Evolutionary conservation across 768 basidiomycete genomes (phyloP).

Genomic region (Sarcodon sp.): DNA sequence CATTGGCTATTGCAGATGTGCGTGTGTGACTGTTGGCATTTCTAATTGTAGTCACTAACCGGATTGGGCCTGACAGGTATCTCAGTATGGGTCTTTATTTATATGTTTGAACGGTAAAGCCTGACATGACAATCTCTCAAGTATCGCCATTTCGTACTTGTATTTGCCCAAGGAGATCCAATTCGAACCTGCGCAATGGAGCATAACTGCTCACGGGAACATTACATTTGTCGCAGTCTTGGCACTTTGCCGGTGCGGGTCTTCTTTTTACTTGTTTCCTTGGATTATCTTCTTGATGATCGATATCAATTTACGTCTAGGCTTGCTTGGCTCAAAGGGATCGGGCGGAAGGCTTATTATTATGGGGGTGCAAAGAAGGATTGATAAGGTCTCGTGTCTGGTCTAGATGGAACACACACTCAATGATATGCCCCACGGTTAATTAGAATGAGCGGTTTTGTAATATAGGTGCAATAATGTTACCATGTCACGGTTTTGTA

Average conservation of each 20-base stretch:
- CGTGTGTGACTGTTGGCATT: constrained; percentile 14
- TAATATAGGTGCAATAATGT: no score
- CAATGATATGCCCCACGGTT: no score
- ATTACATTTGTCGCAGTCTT: constrained; percentile 30
- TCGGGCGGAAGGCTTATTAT: constrained; percentile 22
- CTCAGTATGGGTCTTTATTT: no score
- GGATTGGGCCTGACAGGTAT: constrained; percentile 24
- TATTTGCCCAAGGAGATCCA: constrained; percentile 45
- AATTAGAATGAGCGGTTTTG: no score
- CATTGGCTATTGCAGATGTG: constrained; percentile 62
- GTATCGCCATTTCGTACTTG: constrained; percentile 43
- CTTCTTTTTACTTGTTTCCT: no score
- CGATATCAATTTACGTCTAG: constrained; percentile 7
- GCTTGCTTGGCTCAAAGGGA: constrained; percentile 24
- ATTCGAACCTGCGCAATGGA: constrained; percentile 44
- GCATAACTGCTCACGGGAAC: constrained; percentile 66
- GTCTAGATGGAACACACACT: no score
- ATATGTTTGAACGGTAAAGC: constrained; percentile 7
- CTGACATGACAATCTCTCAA: constrained; percentile 13
- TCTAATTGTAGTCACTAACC: background rate
- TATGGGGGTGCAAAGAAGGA: constrained; percentile 5
- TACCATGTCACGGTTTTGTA: no score
- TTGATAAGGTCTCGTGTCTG: no score
- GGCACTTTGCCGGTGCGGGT: no score
- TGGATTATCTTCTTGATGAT: no score